Percentiles rank a stretch among this genome's conserved stretches.
phyloP scores from a whole-genome alignment of 2,329 filamentous ascomycete species.

The Aspergillus felis region DNA sequence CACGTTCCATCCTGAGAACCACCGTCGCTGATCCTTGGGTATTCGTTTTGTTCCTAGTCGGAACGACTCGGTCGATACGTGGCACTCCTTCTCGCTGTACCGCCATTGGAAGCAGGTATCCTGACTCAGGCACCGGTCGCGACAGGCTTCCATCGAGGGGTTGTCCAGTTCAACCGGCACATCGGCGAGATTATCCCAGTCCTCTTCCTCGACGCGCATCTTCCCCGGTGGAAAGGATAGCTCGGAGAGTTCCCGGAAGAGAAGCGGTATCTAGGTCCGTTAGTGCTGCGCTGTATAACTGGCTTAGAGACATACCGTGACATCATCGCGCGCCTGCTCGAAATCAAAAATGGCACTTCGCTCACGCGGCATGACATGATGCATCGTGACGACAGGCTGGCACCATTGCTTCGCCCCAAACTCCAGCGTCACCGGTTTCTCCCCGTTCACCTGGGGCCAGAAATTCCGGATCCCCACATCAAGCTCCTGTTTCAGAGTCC shows the following conservation, averaged over 20 bases:
- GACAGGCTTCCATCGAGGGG: conserved; percentile 42
- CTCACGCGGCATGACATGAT: conserved; percentile 53
- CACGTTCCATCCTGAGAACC: conserved; percentile 12
- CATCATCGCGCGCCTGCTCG: conserved; percentile 43
- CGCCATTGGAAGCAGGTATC: conserved; percentile 34
- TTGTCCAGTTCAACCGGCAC: conserved; percentile 40
- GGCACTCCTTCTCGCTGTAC: conserved; percentile 10
- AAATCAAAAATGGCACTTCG: conserved; percentile 51
- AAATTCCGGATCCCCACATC: conserved; percentile 39
- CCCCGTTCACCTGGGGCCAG: conserved; percentile 54
- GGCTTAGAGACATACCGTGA: conserved; percentile 1
- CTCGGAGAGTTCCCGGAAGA: conserved; percentile 50
- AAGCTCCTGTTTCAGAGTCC: conserved; percentile 46
- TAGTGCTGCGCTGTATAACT: not conserved
- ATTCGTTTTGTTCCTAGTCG: conserved; percentile 3
- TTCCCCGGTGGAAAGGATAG: conserved; percentile 43
- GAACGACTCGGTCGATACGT: conserved; percentile 12
- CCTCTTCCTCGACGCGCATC: conserved; percentile 40
- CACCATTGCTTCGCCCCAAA: conserved; percentile 50
- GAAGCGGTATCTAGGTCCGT: conserved; percentile 37
- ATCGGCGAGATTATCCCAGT: conserved; percentile 54
- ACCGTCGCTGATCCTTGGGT: conserved; percentile 3
- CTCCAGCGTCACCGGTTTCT: conserved; percentile 51
- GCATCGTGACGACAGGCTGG: conserved; percentile 56
- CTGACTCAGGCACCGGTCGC: conserved; percentile 45